Evolutionary conservation across 805 yeast species (phyloP).

Genomic region (Ogataea neopini): DNA sequence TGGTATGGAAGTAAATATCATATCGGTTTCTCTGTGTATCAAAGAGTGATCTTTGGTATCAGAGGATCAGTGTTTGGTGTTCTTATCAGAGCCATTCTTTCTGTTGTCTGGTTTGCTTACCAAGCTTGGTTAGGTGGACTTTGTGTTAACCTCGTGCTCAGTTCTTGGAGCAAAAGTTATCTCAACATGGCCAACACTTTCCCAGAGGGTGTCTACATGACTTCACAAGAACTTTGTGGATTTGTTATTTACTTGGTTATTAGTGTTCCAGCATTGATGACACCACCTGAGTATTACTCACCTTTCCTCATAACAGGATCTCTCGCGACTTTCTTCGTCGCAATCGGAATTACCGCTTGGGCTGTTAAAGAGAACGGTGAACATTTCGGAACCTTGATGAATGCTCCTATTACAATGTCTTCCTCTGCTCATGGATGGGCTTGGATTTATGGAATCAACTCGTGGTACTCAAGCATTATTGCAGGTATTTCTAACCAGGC

Average conservation of each 20-base stretch:
- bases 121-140: slow-evolving; percentile 50
- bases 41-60: slow-evolving; percentile 46
- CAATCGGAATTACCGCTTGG: slow-evolving; percentile 21
- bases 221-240: slow-evolving; percentile 43
- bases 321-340: slow-evolving; percentile 14
- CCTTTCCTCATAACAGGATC: slow-evolving; percentile 17
- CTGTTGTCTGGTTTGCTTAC: slow-evolving; percentile 48
- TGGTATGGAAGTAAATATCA: slow-evolving; percentile 50
- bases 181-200: slow-evolving; percentile 42
- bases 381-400: slow-evolving; percentile 16
- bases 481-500: slow-evolving; percentile 41
- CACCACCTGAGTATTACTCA: slow-evolving; percentile 41
- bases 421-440: slow-evolving; percentile 37
- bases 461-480: slow-evolving; percentile 42
- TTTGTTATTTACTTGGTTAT: slow-evolving; percentile 46
- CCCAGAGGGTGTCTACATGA: slow-evolving; percentile 41
- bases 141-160: slow-evolving; percentile 41
- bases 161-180: slow-evolving; percentile 41
- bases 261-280: slow-evolving; percentile 39
- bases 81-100: slow-evolving; percentile 42
- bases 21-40: slow-evolving; percentile 47
- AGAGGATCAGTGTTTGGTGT: slow-evolving; percentile 45
- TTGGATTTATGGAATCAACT: slow-evolving; percentile 41
- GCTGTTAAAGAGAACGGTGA: slow-evolving; percentile 15
- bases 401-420: slow-evolving; percentile 7